Evolutionary conservation across 164 flowering plant species (phyloP).

Genomic region (Houttuynia cordata): DNA sequence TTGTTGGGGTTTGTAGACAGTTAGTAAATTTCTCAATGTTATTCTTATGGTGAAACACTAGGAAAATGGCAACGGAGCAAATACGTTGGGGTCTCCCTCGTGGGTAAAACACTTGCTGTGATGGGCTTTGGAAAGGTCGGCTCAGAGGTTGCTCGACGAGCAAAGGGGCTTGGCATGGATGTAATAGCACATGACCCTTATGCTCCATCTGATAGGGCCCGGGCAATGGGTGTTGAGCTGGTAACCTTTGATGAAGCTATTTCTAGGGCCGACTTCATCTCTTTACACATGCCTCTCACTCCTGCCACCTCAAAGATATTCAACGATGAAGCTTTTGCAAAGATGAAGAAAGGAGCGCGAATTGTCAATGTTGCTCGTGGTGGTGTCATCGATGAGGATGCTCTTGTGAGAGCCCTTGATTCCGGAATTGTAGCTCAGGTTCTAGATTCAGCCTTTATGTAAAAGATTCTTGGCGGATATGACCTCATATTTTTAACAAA

Average conservation of each 20-base stretch:
- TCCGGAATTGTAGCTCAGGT: constrained; percentile 82
- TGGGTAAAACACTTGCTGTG: constrained; percentile 75
- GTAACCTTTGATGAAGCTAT: constrained; percentile 71
- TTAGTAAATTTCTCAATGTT: not conserved
- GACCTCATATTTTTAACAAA: not conserved
- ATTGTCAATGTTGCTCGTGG: constrained; percentile 90
- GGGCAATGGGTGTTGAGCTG: constrained; percentile 79
- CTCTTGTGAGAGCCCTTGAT: constrained; percentile 68
- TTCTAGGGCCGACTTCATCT: constrained; percentile 66
- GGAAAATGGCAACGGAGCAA: constrained; percentile 73
- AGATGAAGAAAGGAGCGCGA: constrained; percentile 78
- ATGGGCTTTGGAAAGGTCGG: constrained; percentile 94
- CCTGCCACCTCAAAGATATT: constrained; percentile 66
- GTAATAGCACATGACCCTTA: constrained; percentile 85
- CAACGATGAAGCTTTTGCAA: constrained; percentile 70
- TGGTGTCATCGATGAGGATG: constrained; percentile 85
- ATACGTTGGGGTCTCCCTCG: constrained; percentile 82
- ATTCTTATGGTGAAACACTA: constrained; percentile 8
- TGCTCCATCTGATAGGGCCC: constrained; percentile 88
- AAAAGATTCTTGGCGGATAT: not conserved
- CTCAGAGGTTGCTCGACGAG: constrained; percentile 77
- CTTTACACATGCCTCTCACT: constrained; percentile 84
- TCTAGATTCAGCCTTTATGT: not conserved
- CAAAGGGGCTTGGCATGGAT: constrained; percentile 83
- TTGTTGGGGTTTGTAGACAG: no score